Conservation (phyloP, 2,329 filamentous ascomycete genomes). For the Clonostachys byssicola region DNA sequence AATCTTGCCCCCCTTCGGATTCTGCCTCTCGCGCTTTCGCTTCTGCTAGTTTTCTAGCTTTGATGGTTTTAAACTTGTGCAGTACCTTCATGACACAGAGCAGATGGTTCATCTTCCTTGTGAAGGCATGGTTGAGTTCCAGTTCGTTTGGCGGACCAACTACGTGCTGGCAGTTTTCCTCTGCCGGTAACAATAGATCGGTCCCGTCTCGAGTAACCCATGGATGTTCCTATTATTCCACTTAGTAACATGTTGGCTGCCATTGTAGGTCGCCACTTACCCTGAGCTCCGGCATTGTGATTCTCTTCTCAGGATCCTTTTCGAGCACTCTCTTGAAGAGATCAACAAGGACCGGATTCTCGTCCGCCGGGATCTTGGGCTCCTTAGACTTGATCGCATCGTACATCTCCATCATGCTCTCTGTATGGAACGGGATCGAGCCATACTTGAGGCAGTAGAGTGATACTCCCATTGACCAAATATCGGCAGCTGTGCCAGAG, state of each 20-base stretch:
- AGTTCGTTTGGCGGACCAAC: constrained; percentile 83
- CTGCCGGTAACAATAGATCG: constrained; percentile 73
- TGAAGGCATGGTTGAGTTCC: constrained; percentile 88
- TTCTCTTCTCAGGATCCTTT: constrained; percentile 79
- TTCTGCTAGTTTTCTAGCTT: constrained; percentile 27
- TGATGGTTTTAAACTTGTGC: constrained; percentile 76
- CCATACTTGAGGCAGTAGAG: constrained; percentile 92
- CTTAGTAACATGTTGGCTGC: constrained; percentile 8
- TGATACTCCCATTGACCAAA: constrained; percentile 98
- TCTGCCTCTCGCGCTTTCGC: neutral
- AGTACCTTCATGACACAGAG: constrained; percentile 91
- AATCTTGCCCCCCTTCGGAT: neutral
- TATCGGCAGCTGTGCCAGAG: constrained; percentile 84
- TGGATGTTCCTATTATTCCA: constrained; percentile 64
- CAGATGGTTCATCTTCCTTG: constrained; percentile 80
- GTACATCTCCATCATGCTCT: constrained; percentile 80
- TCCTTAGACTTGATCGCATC: constrained; percentile 77
- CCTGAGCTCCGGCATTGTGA: constrained; percentile 76
- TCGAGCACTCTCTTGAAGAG: constrained; percentile 72
- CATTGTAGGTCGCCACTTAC: constrained; percentile 44
- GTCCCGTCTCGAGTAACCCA: constrained; percentile 84
- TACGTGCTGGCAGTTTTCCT: constrained; percentile 81
- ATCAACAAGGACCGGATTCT: constrained; percentile 67
- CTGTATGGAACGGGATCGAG: constrained; percentile 77
- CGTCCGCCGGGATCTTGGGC: constrained; percentile 56